phyloP scores from a whole-genome alignment of 768 basidiomycete species.

The Ramaria rubella region DNA sequence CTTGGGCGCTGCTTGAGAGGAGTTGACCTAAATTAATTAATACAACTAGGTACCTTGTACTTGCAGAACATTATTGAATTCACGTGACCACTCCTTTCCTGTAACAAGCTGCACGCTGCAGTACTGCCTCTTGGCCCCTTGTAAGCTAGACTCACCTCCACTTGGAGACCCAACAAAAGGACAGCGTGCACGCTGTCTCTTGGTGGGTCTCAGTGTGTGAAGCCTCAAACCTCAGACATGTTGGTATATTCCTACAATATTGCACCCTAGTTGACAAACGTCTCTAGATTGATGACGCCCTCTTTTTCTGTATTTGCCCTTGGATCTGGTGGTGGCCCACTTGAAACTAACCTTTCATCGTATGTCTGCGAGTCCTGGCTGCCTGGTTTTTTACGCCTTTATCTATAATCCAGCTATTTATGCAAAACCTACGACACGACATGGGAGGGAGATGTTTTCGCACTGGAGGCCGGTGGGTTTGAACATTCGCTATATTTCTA shows the following conservation, averaged over 20 bases:
- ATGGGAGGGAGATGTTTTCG: constrained; percentile 81
- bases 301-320: constrained; percentile 71
- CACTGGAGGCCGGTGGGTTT: constrained; percentile 86
- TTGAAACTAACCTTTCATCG: constrained; percentile 86
- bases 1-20: constrained; percentile 32
- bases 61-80: no score
- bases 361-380: constrained; percentile 30
- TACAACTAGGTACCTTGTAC: no score
- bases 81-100: not conserved
- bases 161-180: constrained; percentile 3
- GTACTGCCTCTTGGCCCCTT: not conserved
- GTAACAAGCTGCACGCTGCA: not conserved
- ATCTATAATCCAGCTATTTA: constrained; percentile 57
- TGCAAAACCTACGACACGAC: constrained; percentile 58
- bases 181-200: constrained; percentile 5
- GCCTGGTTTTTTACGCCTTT: not conserved
- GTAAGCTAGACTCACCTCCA: constrained; percentile 1
- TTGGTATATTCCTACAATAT: not conserved
- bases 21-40: not conserved
- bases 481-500: constrained; percentile 17
- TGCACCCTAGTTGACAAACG: not conserved
- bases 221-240: not conserved
- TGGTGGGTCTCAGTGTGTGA: constrained; percentile 6
- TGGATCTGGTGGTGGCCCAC: constrained; percentile 83
- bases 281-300: constrained; percentile 28